Percentiles rank a stretch among this genome's conserved stretches.
These are phyloP conservation scores for Agrostemma githago DNA, from an alignment of 148 eudicot species.

Conservation along the genomic window DNA sequence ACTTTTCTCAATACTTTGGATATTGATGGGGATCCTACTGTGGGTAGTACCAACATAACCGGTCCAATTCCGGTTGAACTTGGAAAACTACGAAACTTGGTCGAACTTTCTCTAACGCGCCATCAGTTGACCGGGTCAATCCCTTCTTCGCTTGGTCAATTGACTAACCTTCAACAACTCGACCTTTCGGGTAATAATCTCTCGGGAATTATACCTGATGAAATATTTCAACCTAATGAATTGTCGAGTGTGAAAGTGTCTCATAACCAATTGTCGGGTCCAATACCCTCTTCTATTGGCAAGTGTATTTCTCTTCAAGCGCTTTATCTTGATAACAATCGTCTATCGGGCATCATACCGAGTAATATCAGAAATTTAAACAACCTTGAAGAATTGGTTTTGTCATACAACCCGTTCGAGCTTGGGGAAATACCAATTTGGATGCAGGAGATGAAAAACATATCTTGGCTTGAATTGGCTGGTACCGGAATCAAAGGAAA, in stretches of 20 bases:
- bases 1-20: neutral
- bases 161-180: neutral
- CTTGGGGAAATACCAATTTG: constrained; percentile 41
- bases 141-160: neutral
- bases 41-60: neutral
- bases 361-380: too few relatives aligned
- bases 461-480: constrained; percentile 36
- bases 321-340: too few relatives aligned
- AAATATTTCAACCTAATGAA: too few relatives aligned
- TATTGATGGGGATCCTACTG: too few relatives aligned
- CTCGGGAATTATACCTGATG: neutral
- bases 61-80: neutral
- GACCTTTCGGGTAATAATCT: neutral
- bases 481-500: constrained; percentile 52
- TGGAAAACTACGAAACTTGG: neutral
- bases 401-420: constrained; percentile 57
- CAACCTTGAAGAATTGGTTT: constrained; percentile 11
- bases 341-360: too few relatives aligned
- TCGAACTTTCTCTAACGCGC: neutral
- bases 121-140: neutral
- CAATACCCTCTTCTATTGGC: too few relatives aligned
- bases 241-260: too few relatives aligned
- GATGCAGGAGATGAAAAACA: constrained; percentile 31
- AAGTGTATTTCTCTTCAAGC: too few relatives aligned
- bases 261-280: too few relatives aligned